phyloP scores from a whole-genome alignment of 192 early-diverging fungal species.

The Pilobolus umbonatus region DNA sequence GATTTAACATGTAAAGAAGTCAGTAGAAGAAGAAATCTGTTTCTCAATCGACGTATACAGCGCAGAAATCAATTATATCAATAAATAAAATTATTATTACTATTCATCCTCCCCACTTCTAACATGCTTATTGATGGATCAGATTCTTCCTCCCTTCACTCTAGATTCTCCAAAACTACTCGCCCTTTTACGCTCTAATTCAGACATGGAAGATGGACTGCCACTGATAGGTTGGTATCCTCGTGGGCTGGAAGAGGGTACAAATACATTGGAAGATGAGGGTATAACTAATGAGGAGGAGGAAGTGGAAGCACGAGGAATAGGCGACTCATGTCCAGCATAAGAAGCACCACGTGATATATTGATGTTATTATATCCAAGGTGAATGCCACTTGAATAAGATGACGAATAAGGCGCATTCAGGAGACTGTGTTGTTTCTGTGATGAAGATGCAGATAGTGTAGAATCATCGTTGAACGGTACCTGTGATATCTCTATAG shows the following conservation, averaged over 20 bases:
- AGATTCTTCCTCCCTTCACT: not conserved
- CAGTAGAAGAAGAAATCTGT: constrained; percentile 4
- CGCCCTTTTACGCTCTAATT: constrained; percentile 11
- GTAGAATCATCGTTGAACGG: constrained; percentile 10
- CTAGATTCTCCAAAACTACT: constrained; percentile 15
- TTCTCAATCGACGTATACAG: constrained; percentile 5
- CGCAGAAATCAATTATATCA: not conserved
- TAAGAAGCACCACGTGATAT: constrained; percentile 13
- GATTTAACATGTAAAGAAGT: constrained; percentile 5
- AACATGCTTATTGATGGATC: too few species aligned
- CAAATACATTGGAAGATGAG: not conserved
- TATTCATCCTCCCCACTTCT: too few species aligned
- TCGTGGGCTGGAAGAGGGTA: constrained; percentile 11
- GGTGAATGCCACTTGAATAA: constrained; percentile 11
- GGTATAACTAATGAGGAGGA: constrained; percentile 16
- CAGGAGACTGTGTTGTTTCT: not conserved
- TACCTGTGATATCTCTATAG: constrained; percentile 16
- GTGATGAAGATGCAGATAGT: constrained; percentile 2
- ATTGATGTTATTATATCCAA: not conserved
- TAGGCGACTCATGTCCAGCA: constrained; percentile 5
- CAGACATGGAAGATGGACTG: constrained; percentile 6
- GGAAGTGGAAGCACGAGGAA: constrained; percentile 21
- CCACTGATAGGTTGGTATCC: constrained; percentile 5
- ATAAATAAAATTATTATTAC: too few species aligned
- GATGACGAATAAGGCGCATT: constrained; percentile 11